Conservation (phyloP, 164 flowering plant genomes). For the Magnolia kwangsiensis region DNA sequence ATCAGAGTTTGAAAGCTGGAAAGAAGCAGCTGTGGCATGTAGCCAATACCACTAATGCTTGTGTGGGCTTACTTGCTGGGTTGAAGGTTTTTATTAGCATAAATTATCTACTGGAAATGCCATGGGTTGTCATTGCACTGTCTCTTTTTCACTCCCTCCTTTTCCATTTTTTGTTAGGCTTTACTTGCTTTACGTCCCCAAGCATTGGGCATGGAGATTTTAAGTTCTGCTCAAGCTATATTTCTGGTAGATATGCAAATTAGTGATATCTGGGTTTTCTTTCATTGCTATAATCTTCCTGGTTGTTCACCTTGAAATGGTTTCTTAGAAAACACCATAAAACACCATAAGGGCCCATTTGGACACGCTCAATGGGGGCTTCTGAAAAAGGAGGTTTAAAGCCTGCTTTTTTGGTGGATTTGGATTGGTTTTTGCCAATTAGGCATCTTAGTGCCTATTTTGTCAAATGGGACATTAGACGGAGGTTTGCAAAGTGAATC, state of each 20-base stretch:
- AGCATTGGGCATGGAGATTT: constrained; percentile 55
- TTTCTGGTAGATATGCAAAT: constrained; percentile 57
- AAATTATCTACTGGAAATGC: background rate
- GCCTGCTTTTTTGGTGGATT: too few relatives aligned
- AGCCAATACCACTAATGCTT: constrained; percentile 71
- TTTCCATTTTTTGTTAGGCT: constrained; percentile 40
- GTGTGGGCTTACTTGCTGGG: constrained; percentile 86
- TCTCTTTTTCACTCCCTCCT: background rate
- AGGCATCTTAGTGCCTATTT: too few relatives aligned
- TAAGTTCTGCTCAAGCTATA: constrained; percentile 58
- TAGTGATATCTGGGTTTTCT: background rate
- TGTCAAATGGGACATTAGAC: too few relatives aligned
- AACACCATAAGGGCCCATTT: too few relatives aligned
- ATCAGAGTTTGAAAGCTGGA: constrained; percentile 79
- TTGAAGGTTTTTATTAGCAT: constrained; percentile 55
- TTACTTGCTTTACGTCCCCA: constrained; percentile 67
- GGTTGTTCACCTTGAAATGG: background rate
- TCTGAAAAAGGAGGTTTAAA: too few relatives aligned
- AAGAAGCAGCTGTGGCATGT: constrained; percentile 80
- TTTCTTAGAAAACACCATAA: background rate
- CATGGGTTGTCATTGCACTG: background rate
- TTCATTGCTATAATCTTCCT: background rate
- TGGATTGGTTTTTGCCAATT: too few relatives aligned
- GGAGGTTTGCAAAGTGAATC: too few relatives aligned
- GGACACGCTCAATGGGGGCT: too few relatives aligned